These are phyloP conservation scores for Suillus variegatus DNA, from an alignment of 768 basidiomycete genomes.

Conservation along the genomic window DNA sequence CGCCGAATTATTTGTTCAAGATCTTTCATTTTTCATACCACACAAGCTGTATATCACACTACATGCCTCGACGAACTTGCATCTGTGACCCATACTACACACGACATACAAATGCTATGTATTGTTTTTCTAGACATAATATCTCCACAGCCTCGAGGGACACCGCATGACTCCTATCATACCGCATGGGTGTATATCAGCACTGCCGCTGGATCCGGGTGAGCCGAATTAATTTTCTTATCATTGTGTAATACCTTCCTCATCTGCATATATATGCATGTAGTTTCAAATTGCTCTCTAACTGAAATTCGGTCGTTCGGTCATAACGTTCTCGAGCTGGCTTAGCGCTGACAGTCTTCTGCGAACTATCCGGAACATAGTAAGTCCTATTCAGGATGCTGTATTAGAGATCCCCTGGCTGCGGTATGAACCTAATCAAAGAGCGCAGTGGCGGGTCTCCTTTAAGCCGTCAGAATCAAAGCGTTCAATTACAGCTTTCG, in stretches of 20 bases:
- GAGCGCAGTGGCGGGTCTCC: not conserved
- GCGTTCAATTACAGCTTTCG: not conserved
- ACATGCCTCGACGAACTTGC: not conserved
- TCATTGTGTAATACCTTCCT: not conserved
- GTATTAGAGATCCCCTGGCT: not conserved
- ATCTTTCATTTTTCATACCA: conserved; percentile 1
- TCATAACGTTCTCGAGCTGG: not conserved
- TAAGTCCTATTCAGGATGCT: not conserved
- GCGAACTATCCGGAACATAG: not conserved
- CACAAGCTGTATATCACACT: conserved; percentile 1
- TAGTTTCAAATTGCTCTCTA: not conserved
- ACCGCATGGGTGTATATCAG: not conserved
- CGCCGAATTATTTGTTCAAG: not conserved
- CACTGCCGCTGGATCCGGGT: not conserved
- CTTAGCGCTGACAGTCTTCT: not conserved
- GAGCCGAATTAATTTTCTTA: conserved; percentile 2
- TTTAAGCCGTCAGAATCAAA: not conserved
- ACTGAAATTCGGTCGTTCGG: not conserved
- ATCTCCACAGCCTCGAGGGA: not conserved
- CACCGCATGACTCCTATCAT: not conserved
- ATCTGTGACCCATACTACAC: conserved; percentile 2
- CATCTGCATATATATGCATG: not conserved
- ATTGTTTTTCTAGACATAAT: not conserved
- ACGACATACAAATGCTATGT: conserved; percentile 2
- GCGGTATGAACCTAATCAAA: not conserved